Percentiles rank a stretch among this genome's conserved stretches.
Conservation (phyloP, 2,329 filamentous ascomycete species). For the Ceratocystis harringtonii region DNA sequence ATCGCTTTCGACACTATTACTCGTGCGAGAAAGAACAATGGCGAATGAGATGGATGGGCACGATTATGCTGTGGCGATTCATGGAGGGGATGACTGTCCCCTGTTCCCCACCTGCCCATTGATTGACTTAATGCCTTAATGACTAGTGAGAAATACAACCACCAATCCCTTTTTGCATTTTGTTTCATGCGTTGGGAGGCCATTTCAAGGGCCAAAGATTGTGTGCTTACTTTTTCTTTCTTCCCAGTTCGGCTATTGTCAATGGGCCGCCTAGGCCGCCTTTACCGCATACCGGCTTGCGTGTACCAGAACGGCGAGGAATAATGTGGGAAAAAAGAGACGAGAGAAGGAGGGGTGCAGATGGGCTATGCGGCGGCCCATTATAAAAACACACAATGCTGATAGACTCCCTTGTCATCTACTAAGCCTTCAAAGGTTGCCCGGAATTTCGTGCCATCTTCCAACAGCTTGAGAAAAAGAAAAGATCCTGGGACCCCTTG, state of each 20-base stretch:
- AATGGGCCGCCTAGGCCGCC: not conserved
- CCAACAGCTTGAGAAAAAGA: not conserved
- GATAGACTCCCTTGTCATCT: not conserved
- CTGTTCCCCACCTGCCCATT: not conserved
- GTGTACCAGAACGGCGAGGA: not conserved
- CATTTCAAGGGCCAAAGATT: not conserved
- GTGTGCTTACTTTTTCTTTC: too few relatives aligned
- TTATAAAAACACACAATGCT: too few relatives aligned
- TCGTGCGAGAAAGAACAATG: not conserved
- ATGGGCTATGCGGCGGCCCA: not conserved
- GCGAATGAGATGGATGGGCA: not conserved
- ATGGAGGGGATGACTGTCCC: too few relatives aligned
- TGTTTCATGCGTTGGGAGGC: not conserved
- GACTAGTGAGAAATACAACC: not conserved
- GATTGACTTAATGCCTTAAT: not conserved
- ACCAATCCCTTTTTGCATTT: not conserved
- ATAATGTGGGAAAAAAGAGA: not conserved
- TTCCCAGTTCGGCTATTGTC: too few relatives aligned
- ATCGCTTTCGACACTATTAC: slow-evolving; percentile 2
- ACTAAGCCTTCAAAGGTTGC: not conserved
- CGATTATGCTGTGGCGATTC: not conserved
- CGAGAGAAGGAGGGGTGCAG: not conserved
- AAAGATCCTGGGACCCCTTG: not conserved
- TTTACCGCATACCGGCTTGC: not conserved
- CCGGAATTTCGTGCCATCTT: too few relatives aligned